Percentiles rank a stretch among this genome's conserved stretches.
Evolutionary conservation across 345 rosid species (phyloP).

Genomic region (Microcos paniculata): DNA sequence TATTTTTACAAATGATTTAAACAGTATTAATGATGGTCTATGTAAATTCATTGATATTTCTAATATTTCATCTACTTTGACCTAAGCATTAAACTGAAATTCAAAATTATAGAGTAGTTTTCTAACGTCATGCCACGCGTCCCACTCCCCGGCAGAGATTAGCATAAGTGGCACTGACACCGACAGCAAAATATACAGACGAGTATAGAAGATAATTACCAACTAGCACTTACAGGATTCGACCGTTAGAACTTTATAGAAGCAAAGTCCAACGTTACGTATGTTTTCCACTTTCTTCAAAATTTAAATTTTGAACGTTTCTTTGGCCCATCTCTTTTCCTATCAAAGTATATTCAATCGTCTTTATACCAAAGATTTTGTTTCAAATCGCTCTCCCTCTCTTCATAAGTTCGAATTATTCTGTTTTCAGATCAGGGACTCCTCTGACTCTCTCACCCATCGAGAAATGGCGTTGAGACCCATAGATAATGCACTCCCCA

Average conservation of each 20-base stretch:
- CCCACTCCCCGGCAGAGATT: not conserved
- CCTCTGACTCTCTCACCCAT: too few species aligned
- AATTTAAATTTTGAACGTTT: not conserved
- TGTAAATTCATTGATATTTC: too few species aligned
- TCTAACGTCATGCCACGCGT: not conserved
- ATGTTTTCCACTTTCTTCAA: slow-evolving; percentile 5
- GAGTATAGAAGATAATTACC: not conserved
- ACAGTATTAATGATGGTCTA: too few species aligned
- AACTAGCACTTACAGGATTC: too few species aligned
- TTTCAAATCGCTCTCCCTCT: not conserved
- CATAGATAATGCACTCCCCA: slow-evolving; percentile 77
- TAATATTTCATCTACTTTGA: too few species aligned
- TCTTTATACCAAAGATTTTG: not conserved
- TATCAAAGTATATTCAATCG: not conserved
- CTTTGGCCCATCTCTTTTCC: not conserved
- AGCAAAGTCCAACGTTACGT: slow-evolving; percentile 9
- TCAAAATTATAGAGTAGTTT: too few species aligned
- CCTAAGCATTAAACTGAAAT: too few species aligned
- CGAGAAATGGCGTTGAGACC: slow-evolving; percentile 85
- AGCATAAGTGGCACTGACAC: not conserved
- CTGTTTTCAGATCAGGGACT: not conserved
- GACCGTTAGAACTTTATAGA: not conserved
- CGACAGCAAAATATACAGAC: not conserved
- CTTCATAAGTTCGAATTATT: not conserved
- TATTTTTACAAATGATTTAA: too few species aligned